Conservation (phyloP, 2,329 filamentous ascomycete genomes). For the Hirsutella thompsonii region DNA sequence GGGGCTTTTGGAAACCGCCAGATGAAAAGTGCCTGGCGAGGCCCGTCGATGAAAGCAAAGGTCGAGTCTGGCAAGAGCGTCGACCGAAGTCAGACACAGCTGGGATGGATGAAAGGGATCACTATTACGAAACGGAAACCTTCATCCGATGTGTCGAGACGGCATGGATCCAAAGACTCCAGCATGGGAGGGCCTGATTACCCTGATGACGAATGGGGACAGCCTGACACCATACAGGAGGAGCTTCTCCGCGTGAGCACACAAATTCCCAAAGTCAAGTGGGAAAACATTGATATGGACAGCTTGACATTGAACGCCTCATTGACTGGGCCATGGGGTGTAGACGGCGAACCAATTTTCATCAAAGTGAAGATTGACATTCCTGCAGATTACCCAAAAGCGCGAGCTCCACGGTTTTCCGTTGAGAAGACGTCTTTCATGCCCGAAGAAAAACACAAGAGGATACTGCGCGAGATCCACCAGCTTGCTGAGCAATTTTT, state of each 20-base stretch:
- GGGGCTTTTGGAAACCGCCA: slow-evolving; percentile 14
- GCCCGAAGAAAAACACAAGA: slow-evolving; percentile 38
- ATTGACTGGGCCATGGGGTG: slow-evolving; percentile 52
- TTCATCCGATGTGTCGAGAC: slow-evolving; percentile 22
- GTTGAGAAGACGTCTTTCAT: slow-evolving; percentile 52
- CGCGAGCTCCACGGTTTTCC: slow-evolving; percentile 42
- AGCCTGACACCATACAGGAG: slow-evolving; percentile 49
- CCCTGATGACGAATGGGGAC: slow-evolving; percentile 44
- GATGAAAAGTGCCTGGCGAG: slow-evolving; percentile 32
- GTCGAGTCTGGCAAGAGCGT: slow-evolving; percentile 24
- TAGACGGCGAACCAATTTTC: slow-evolving; percentile 41
- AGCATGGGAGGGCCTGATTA: slow-evolving; percentile 36
- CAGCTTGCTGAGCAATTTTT: slow-evolving; percentile 43
- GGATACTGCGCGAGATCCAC: slow-evolving; percentile 40
- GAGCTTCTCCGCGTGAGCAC: slow-evolving; percentile 50
- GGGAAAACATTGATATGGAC: slow-evolving; percentile 53
- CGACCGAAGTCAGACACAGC: slow-evolving; percentile 41
- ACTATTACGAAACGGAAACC: slow-evolving; percentile 46
- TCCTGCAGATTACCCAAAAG: slow-evolving; percentile 44
- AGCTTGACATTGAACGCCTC: slow-evolving; percentile 45
- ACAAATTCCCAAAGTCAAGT: slow-evolving; percentile 50
- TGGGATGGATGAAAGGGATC: slow-evolving; percentile 59
- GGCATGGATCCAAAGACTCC: slow-evolving; percentile 39
- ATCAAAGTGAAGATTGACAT: slow-evolving; percentile 50
- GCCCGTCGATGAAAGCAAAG: slow-evolving; percentile 47